A percentile compares a stretch with the other conserved stretches of the same genome.
phyloP scores from a whole-genome alignment of 2,329 filamentous ascomycete genomes.

The Ceratocystis diversiconidia region DNA sequence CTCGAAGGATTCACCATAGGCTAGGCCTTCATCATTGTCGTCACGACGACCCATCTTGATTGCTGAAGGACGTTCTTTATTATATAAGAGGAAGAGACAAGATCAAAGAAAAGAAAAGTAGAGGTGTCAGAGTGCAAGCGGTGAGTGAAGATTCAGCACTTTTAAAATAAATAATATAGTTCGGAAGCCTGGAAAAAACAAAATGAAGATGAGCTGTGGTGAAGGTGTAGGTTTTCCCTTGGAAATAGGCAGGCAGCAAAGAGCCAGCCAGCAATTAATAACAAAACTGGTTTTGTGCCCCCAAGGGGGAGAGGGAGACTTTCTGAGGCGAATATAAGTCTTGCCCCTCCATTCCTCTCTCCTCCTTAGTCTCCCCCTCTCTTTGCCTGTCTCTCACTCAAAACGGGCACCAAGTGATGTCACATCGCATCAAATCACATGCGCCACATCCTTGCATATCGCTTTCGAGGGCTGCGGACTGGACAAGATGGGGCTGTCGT shows the following conservation, averaged over 20 bases:
- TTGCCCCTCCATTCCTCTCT: background rate
- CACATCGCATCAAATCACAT: constrained; percentile 9
- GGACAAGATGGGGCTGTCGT: background rate
- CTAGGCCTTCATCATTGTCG: constrained; percentile 14
- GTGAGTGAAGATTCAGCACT: background rate
- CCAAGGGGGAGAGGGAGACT: background rate
- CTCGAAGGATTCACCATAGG: constrained; percentile 16
- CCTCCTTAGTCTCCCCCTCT: background rate
- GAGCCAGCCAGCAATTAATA: background rate
- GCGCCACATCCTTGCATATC: constrained; percentile 13
- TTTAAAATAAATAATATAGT: background rate
- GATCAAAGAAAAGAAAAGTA: background rate
- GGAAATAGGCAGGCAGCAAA: background rate
- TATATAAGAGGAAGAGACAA: background rate
- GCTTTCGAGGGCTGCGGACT: background rate
- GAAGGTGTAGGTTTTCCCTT: background rate
- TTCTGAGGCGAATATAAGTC: background rate
- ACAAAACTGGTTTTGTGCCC: background rate
- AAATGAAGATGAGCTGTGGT: background rate
- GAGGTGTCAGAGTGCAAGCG: background rate
- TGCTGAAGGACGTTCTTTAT: background rate
- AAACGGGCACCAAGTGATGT: constrained; percentile 12
- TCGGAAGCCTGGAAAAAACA: background rate
- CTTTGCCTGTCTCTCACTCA: background rate
- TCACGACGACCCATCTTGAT: constrained; percentile 10